Percentiles rank a stretch among this genome's conserved stretches.
These are phyloP conservation scores for Boletus bicolor DNA, from an alignment of 768 basidiomycete species.

Conservation along the genomic window DNA sequence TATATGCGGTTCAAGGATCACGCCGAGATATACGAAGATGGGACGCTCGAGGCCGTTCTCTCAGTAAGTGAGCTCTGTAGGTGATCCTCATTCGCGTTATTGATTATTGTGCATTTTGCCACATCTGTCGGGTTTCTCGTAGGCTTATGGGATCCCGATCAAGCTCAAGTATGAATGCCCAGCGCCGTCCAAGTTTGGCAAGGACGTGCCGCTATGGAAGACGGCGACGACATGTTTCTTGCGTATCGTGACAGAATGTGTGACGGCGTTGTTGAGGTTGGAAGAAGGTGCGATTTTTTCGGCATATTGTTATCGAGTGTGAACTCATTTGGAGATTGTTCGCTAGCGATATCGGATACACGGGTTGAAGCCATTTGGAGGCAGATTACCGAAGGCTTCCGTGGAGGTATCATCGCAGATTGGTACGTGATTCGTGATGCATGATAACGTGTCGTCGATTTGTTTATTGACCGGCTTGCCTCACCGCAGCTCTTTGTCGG, in stretches of 20 bases:
- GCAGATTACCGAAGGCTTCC: conserved; percentile 76
- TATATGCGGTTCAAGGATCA: conserved; percentile 64
- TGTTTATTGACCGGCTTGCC: neutral
- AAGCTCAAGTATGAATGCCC: conserved; percentile 96
- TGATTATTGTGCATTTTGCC: neutral
- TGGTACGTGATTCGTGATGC: conserved; percentile 49
- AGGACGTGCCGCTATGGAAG: conserved; percentile 90
- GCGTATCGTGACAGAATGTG: conserved; percentile 66
- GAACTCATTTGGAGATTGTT: neutral
- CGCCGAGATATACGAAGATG: conserved; percentile 67
- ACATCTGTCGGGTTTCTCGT: neutral
- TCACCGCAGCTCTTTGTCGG: conserved; percentile 50
- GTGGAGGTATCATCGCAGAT: conserved; percentile 79
- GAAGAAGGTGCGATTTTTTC: conserved; percentile 43
- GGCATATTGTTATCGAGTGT: neutral
- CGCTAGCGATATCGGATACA: conserved; percentile 53
- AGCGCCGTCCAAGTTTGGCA: conserved; percentile 79
- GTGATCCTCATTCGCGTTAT: neutral
- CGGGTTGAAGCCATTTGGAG: conserved; percentile 83
- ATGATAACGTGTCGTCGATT: neutral
- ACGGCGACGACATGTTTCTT: conserved; percentile 84
- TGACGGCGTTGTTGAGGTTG: conserved; percentile 47
- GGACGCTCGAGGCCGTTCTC: conserved; percentile 80
- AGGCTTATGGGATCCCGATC: conserved; percentile 89
- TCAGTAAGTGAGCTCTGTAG: conserved; percentile 46